phyloP scores from a whole-genome alignment of 2,329 filamentous ascomycete genomes.

The Penicillium vulpinum region DNA sequence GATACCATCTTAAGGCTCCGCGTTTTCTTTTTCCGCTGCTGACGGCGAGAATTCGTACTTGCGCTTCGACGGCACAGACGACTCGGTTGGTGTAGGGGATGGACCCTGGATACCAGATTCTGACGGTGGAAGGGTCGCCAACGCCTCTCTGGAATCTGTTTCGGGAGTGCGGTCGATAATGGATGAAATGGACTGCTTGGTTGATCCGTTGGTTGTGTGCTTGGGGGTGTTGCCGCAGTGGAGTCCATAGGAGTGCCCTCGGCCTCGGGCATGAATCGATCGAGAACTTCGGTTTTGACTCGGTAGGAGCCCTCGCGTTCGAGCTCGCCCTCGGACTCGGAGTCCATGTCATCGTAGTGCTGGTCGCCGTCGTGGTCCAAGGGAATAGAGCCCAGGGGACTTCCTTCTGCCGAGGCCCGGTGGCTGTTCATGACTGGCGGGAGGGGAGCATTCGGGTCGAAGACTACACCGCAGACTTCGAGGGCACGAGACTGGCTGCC shows the following conservation, averaged over 20 bases:
- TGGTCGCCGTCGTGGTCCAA: slow-evolving; percentile 33
- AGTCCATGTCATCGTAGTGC: slow-evolving; percentile 35
- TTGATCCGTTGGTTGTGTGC: slow-evolving; percentile 30
- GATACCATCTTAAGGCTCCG: slow-evolving; percentile 23
- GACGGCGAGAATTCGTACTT: slow-evolving; percentile 22
- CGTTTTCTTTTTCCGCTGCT: slow-evolving; percentile 27
- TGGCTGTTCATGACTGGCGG: slow-evolving; percentile 33
- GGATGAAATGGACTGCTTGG: slow-evolving; percentile 42
- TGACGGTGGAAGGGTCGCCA: slow-evolving; percentile 22
- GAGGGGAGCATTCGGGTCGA: slow-evolving; percentile 39
- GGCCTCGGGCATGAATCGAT: slow-evolving; percentile 23
- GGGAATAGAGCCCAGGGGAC: slow-evolving; percentile 31
- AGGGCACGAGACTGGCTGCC: slow-evolving; percentile 43
- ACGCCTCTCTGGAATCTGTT: slow-evolving; percentile 24
- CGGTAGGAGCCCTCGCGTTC: slow-evolving; percentile 25
- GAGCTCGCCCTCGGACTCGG: slow-evolving; percentile 27
- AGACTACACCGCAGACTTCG: slow-evolving; percentile 42
- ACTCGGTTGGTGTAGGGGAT: slow-evolving; percentile 13
- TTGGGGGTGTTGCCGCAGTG: slow-evolving; percentile 16
- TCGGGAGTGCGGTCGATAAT: slow-evolving; percentile 40
- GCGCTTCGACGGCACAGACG: slow-evolving; percentile 22
- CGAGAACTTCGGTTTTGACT: slow-evolving; percentile 33
- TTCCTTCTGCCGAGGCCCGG: slow-evolving; percentile 39
- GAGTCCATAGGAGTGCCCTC: slow-evolving; percentile 12
- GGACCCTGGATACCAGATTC: slow-evolving; percentile 24